Evolutionary conservation across 2,329 filamentous ascomycete species (phyloP).

Genomic region (Tolypocladium tundrense): DNA sequence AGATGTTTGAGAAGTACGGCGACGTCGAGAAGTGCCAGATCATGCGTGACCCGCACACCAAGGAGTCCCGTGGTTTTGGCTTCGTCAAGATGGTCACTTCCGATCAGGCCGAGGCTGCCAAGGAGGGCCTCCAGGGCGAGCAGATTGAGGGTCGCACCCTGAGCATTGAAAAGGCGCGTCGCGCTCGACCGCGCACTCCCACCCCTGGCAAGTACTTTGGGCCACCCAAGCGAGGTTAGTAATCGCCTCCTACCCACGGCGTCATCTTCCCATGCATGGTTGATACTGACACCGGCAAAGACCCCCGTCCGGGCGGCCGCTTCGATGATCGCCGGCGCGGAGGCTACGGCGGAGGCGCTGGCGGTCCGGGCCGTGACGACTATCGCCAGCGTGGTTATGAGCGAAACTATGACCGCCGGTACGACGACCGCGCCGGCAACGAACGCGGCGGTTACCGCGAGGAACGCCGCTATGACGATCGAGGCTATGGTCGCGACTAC

Average conservation of each 20-base stretch:
- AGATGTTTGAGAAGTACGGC: constrained; percentile 97
- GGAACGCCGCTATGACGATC: constrained; percentile 36
- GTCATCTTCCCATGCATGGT: neutral
- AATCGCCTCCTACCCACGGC: constrained; percentile 3
- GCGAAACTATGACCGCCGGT: constrained; percentile 31
- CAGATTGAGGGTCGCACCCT: constrained; percentile 89
- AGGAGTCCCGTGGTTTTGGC: constrained; percentile 96
- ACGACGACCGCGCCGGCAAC: constrained; percentile 32
- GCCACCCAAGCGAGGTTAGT: constrained; percentile 89
- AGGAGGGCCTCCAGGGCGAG: constrained; percentile 91
- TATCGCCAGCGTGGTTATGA: constrained; percentile 44
- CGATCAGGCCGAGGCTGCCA: constrained; percentile 92
- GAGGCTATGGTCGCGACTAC: constrained; percentile 40
- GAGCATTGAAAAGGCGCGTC: constrained; percentile 97
- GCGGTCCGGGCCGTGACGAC: constrained; percentile 42
- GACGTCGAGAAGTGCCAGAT: constrained; percentile 99
- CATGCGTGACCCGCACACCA: constrained; percentile 97
- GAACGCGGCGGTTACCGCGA: constrained; percentile 39
- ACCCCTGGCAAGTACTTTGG: constrained; percentile 99
- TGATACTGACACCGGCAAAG: constrained; percentile 10
- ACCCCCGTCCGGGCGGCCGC: constrained; percentile 24
- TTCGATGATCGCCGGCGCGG: constrained; percentile 56
- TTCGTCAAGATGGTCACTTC: constrained; percentile 98
- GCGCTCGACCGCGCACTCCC: constrained; percentile 86
- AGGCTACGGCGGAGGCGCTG: constrained; percentile 39